Base-by-base conservation (phyloP, 345 rosid genomes). In the Aquilaria sinensis region DNA sequence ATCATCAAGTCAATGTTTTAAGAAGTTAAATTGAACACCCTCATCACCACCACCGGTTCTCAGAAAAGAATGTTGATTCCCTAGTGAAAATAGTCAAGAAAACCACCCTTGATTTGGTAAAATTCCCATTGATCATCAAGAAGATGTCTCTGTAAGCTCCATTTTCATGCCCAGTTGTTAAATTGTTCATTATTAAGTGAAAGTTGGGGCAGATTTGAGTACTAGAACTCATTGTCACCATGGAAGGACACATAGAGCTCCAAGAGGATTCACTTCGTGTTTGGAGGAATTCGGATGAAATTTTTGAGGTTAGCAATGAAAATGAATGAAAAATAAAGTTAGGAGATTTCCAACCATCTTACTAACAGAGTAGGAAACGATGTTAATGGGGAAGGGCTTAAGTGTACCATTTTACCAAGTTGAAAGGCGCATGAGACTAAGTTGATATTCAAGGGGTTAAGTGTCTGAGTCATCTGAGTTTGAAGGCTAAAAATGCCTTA, bases 191-290 rank as follows among this genome's bases (percentile, higher is more conserved):
- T 61, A 15, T 59, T 33, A 90, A 76, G 64, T 90, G 89, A 10
- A 88, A 72, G 65, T 80, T 45, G 23, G 3, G 98, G 87, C 13
- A 92, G 98, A 52, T 93, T 90, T 9, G 94, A 86, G 67, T 90
- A 93, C 98, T 97, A 90, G 47, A 90, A 90, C 83, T 93, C 98
- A 46, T 93, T 96, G 49, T 86, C 61, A 4, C 92, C 98, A 29
- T 93, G 98, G 53, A 78, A 90, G 6, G 97, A 93, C 12, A 78
- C 85, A 11, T 81, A 86, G 41, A 93, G 15, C 53, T 93, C 98
- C 58, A 93, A 41, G 34, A 88, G 74, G 34, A 77, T 81, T 51
- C 60, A 77, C 41, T 52, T 71, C n/a, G 97, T 80, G 56, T 88
- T 90, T 10, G n/a, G 30, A 10, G 98, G 98, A 45, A 93, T 54